These are phyloP conservation scores for Sicyos baderoa DNA, from an alignment of 306 rosid species.

Conservation along the genomic window DNA sequence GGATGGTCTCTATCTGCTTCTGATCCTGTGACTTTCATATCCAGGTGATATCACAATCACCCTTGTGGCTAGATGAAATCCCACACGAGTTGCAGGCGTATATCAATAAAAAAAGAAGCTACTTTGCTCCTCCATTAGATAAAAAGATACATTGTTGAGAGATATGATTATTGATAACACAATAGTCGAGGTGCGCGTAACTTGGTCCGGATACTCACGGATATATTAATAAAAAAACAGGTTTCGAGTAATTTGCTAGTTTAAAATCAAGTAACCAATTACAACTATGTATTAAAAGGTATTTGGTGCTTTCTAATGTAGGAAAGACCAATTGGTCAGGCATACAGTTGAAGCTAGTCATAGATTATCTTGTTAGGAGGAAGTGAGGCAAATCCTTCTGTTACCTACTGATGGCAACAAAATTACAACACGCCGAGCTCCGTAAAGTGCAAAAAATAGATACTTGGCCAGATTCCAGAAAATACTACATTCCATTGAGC, in stretches of 20 bases:
- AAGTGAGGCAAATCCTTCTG: slow-evolving; percentile 10
- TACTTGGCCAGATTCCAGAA: not conserved
- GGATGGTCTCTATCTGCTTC: not conserved
- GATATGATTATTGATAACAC: not conserved
- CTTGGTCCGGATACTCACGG: too few relatives aligned
- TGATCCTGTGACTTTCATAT: not conserved
- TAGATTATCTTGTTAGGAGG: not conserved
- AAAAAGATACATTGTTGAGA: not conserved
- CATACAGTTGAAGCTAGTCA: slow-evolving; percentile 7
- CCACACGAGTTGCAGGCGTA: too few relatives aligned
- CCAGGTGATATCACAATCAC: not conserved
- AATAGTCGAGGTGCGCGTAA: too few relatives aligned
- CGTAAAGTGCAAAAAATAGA: not conserved
- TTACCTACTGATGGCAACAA: slow-evolving; percentile 1
- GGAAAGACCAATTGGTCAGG: not conserved
- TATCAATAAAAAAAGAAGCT: too few relatives aligned
- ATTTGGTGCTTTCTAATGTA: not conserved
- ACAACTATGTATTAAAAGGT: not conserved
- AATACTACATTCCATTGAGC: not conserved
- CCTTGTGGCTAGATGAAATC: too few relatives aligned
- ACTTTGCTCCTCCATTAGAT: too few relatives aligned
- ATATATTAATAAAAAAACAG: too few relatives aligned
- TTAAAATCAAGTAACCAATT: not conserved
- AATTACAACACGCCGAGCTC: not conserved
- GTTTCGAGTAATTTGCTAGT: not conserved